Percentiles rank a stretch among this genome's conserved stretches.
phyloP scores from a whole-genome alignment of 805 yeast species.

The Zygosaccharomyces bisporus region DNA sequence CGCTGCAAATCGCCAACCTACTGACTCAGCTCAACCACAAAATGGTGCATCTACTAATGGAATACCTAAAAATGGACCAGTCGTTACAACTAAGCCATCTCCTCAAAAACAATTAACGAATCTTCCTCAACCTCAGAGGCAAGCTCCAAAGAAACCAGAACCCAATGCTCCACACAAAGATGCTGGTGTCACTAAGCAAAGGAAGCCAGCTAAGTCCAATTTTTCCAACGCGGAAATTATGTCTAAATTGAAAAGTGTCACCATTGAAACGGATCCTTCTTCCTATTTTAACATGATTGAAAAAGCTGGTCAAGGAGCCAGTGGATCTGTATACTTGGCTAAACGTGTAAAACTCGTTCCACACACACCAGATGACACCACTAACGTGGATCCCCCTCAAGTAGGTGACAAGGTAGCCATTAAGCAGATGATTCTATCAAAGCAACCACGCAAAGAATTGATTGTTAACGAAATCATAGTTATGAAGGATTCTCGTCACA shows the following conservation, averaged over 20 bases:
- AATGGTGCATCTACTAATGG: not conserved
- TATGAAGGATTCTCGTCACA: slow-evolving; percentile 93
- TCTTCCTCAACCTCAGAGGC: slow-evolving; percentile 22
- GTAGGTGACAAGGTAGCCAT: slow-evolving; percentile 79
- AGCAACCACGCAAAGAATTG: slow-evolving; percentile 91
- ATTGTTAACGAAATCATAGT: slow-evolving; percentile 94
- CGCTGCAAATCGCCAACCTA: slow-evolving; percentile 2
- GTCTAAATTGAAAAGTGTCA: slow-evolving; percentile 77
- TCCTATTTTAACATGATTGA: slow-evolving; percentile 71
- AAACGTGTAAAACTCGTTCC: slow-evolving; percentile 49
- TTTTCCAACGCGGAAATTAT: slow-evolving; percentile 86
- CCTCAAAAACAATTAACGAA: slow-evolving; percentile 29
- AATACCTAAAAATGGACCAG: not conserved
- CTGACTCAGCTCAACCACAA: slow-evolving; percentile 1
- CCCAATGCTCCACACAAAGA: slow-evolving; percentile 22
- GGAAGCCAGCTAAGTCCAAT: slow-evolving; percentile 52
- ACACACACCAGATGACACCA: slow-evolving; percentile 14
- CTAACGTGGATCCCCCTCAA: slow-evolving; percentile 27
- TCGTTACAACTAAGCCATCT: slow-evolving; percentile 19
- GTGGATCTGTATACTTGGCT: slow-evolving; percentile 92
- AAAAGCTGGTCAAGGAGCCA: slow-evolving; percentile 96
- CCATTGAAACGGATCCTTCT: slow-evolving; percentile 80
- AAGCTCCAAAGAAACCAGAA: slow-evolving; percentile 34
- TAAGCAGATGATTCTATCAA: slow-evolving; percentile 88
- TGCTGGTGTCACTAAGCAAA: slow-evolving; percentile 36